Evolutionary conservation across 2,329 filamentous ascomycete genomes (phyloP), one percentile per base, ranked within the genome.

Genomic region (Blastomyces silverae): DNA sequence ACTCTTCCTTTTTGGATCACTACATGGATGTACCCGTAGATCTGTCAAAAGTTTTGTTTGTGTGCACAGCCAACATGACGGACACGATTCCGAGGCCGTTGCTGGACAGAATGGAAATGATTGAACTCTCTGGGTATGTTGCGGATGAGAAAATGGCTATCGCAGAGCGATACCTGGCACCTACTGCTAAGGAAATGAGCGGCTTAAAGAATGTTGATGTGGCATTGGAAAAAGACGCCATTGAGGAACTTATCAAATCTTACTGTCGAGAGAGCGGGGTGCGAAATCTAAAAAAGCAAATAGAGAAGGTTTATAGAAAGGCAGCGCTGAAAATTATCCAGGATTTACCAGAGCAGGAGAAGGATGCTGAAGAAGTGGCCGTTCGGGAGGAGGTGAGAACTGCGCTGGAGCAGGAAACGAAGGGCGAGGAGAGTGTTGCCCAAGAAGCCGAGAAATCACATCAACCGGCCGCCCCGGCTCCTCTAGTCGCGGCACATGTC

Each of bases 141-240:
- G 88, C 93, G 0, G 93, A 99, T 69, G 94, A 99, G 83, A 99
- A 99, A 84, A 97, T 96, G 87, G 93, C 94, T 2, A 99, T 99
- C 72, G 94, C 94, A 3, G 89, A 99, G 74, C 86, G 87, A 69
- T 99, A 99, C 73, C 85, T 99, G 34, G 90, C 91, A 0, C 94
- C 94, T 8, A 89, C 91, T 59, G 94, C 95, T n/a, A 96, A 96
- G 78, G 92, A 97, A 68, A 82, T 96, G 65, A 93, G 91, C 48
- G 94, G 94, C 37, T 80, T 99, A 67, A 91, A 96, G 75, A 85
- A 94, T 25, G 93, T 92, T 25, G 89, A 97, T 73, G 92, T 99
- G n/a, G 81, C 82, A n/a, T 82, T 99, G 55, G 88, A 87, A 67
- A 87, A 92, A 70, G 89, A 90, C 65, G 95, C 93, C 15, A 95